A percentile compares a stretch with the other conserved stretches of the same genome.
Evolutionary conservation across 1,284 basidiomycete genomes (phyloP).

Genomic region (Afroboletus lepidellus): DNA sequence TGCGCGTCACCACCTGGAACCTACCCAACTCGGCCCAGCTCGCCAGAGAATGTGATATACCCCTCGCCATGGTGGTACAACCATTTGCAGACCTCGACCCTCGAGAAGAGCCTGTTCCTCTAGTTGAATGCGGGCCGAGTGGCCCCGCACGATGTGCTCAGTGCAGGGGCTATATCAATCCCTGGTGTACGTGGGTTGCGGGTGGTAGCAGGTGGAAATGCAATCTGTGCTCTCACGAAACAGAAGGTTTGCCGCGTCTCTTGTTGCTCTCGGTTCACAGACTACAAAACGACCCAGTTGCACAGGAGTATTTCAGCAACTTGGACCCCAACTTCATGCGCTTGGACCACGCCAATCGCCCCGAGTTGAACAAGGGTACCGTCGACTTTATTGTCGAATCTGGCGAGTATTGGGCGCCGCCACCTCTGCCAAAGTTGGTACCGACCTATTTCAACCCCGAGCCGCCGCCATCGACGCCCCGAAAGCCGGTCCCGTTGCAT

Average conservation of each 20-base stretch:
- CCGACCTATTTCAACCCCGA: constrained; percentile 53
- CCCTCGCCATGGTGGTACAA: constrained; percentile 84
- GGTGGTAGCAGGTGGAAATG: constrained; percentile 91
- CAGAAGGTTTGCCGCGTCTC: constrained; percentile 60
- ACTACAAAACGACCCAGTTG: constrained; percentile 48
- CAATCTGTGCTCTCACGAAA: constrained; percentile 85
- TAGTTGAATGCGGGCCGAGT: constrained; percentile 62
- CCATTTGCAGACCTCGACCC: constrained; percentile 85
- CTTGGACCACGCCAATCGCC: constrained; percentile 80
- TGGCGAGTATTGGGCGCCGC: constrained; percentile 85
- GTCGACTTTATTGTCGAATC: constrained; percentile 85
- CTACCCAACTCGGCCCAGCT: constrained; percentile 82
- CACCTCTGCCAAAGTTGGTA: constrained; percentile 53
- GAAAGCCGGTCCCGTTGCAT: constrained; percentile 69
- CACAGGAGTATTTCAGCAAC: constrained; percentile 83
- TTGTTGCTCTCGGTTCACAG: neutral
- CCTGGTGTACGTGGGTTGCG: constrained; percentile 87
- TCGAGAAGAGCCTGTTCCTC: constrained; percentile 81
- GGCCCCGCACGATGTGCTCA: constrained; percentile 87
- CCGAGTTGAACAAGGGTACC: constrained; percentile 89
- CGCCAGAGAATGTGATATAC: constrained; percentile 80
- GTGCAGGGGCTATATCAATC: constrained; percentile 93
- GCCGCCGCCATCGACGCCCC: constrained; percentile 45
- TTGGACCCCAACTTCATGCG: constrained; percentile 81
- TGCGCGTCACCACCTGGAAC: constrained; percentile 86